Base-by-base conservation (phyloP, 2,329 filamentous ascomycete species). In the Colletotrichum tofieldiae region DNA sequence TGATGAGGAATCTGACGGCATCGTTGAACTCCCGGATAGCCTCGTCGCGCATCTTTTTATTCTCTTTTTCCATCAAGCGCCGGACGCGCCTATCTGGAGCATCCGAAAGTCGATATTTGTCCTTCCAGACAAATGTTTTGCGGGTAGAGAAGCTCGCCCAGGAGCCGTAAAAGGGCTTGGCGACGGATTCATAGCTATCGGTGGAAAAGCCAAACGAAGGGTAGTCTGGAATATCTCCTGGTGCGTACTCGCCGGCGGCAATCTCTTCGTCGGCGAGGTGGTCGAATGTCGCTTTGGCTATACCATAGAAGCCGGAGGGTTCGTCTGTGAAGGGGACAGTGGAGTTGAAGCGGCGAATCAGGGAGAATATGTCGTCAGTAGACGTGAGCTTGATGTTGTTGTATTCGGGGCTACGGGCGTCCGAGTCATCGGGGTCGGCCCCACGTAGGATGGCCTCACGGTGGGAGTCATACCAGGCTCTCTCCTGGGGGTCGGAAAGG, bases 381-480 rank as follows among this genome's bases (percentile, higher is more conserved):
- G 93, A 94, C 9, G 94, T 98, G 74, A 97, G 86, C 63, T 89
- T 90, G 74, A 94, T 88, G 79, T 94, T 92, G 75, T 92, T 83
- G 75, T 86, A 88, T 55, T 92, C 91, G 75, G 90, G 91, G 66
- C 89, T 86, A 45, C 86, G 87, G 58, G 84, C 82, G 26, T 82
- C 84, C 47, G 80, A 82, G 37, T 81, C 82, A 37, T 81, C 81
- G 41, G 80, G 75, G 65, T 91, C 89, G 69, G 89, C 87, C 49
- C 92, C 93, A 39, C 89, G 89, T 74, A 98, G 84, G 73, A 98
- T 97, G 62, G 93, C 91, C 76, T 95, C 92, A 73, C 94, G 92
- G 80, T 99, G 96, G 3, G 95, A 95, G 83, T 99, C 96, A 84
- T 99, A 99, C 96, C 96, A 99, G 41, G 95, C 93, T 76, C 96